Percentiles rank a stretch among this genome's conserved stretches.
Evolutionary conservation across 495 filamentous ascomycete genomes (phyloP).

Genomic region (Xylaria grammica): DNA sequence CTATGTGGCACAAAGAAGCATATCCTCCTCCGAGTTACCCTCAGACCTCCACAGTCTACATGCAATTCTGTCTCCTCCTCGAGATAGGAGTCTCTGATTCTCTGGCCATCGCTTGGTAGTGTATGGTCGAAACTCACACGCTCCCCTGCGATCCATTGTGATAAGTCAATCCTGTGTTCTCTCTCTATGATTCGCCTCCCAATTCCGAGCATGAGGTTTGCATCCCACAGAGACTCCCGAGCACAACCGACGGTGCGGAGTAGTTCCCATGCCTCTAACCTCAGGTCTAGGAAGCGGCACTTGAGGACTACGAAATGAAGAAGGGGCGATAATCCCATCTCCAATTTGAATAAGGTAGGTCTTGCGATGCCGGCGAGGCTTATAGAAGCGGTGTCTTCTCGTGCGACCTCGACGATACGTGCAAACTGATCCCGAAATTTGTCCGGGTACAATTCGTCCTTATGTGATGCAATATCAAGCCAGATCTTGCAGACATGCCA

Average conservation of each 20-base stretch:
- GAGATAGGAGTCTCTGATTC: constrained; percentile 14
- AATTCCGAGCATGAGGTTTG: constrained; percentile 31
- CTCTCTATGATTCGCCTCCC: constrained; percentile 38
- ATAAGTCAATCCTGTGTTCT: constrained; percentile 35
- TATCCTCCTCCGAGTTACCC: not conserved
- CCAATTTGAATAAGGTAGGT: constrained; percentile 47
- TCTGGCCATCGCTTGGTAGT: constrained; percentile 6
- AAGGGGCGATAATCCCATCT: constrained; percentile 49
- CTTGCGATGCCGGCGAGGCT: constrained; percentile 20
- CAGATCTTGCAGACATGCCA: constrained; percentile 17
- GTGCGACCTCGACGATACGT: constrained; percentile 17
- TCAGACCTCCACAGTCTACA: not conserved
- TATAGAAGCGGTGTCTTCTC: constrained; percentile 19
- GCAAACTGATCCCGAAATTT: constrained; percentile 3
- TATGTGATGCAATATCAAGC: constrained; percentile 3
- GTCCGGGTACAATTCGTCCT: constrained; percentile 4
- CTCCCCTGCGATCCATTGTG: not conserved
- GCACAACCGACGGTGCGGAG: constrained; percentile 26
- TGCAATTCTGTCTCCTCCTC: constrained; percentile 1
- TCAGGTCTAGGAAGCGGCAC: constrained; percentile 45
- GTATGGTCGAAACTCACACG: not conserved
- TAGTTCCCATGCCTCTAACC: constrained; percentile 41
- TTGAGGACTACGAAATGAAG: constrained; percentile 53
- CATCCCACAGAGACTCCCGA: constrained; percentile 41
- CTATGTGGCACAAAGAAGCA: not conserved